Conservation (phyloP, 768 basidiomycete genomes). For the Pleurotus sapidus region DNA sequence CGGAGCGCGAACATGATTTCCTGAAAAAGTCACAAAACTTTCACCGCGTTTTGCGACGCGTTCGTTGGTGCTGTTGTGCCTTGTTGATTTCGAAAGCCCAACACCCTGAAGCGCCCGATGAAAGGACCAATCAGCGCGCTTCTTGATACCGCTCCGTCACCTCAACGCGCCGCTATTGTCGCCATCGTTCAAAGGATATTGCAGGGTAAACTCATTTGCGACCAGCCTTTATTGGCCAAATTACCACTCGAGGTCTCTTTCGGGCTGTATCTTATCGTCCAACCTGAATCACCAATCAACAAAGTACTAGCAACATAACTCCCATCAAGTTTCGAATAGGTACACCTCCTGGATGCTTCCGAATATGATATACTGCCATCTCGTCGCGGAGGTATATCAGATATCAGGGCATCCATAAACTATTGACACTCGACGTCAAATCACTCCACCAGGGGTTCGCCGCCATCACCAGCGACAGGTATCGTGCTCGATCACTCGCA, state of each 20-base stretch:
- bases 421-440: no score
- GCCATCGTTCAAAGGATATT: background rate
- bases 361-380: background rate
- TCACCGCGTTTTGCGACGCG: constrained; percentile 9
- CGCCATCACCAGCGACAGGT: no score
- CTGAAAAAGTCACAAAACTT: background rate
- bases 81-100: background rate
- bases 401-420: no score
- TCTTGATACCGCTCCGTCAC: no score
- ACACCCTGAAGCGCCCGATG: no score
- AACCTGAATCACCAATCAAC: no score
- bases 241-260: no score
- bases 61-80: constrained; percentile 5
- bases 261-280: no score
- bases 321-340: constrained; percentile 5
- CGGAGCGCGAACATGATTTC: constrained; percentile 25
- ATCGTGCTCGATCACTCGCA: background rate
- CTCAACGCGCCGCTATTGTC: background rate
- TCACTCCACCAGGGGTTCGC: no score
- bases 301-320: background rate
- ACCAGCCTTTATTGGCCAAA: background rate
- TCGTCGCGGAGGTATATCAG: constrained; percentile 4
- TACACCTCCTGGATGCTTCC: constrained; percentile 4
- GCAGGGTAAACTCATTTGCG: background rate
- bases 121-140: no score